phyloP scores from a whole-genome alignment of 352 stramenopile genomes.

The Phytophthora litchii region DNA sequence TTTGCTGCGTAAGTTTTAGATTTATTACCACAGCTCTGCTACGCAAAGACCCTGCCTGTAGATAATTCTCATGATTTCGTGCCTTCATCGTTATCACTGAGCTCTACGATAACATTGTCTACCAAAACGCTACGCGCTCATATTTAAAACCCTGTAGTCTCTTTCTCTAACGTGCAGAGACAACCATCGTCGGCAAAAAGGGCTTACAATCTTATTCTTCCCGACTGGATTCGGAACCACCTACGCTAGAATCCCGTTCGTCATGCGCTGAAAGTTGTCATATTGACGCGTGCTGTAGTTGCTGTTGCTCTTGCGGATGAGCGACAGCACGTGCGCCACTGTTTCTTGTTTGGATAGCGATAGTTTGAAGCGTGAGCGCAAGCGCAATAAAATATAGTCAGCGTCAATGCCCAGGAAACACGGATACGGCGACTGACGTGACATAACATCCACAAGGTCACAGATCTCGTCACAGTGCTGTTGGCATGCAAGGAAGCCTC shows the following conservation, averaged over 20 bases:
- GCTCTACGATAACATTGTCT: slow-evolving; percentile 2
- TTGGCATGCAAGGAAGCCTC: slow-evolving; percentile 97
- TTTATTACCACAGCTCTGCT: slow-evolving; percentile 7
- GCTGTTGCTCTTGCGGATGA: slow-evolving; percentile 93
- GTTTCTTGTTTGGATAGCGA: slow-evolving; percentile 88
- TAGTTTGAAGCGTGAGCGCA: slow-evolving; percentile 90
- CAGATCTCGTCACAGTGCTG: slow-evolving; percentile 95
- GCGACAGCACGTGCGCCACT: slow-evolving; percentile 89
- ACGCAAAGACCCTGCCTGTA: too few species aligned
- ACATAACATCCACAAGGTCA: slow-evolving; percentile 97
- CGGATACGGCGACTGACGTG: slow-evolving; percentile 94
- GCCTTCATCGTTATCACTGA: slow-evolving; percentile 6
- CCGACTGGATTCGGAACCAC: slow-evolving; percentile 10
- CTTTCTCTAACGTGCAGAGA: slow-evolving; percentile 8
- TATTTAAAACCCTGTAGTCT: not conserved
- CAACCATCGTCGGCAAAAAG: slow-evolving; percentile 11
- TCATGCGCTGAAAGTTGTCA: slow-evolving; percentile 95
- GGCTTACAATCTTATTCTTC: slow-evolving; percentile 9
- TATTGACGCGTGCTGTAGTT: slow-evolving; percentile 94
- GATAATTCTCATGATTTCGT: slow-evolving; percentile 20
- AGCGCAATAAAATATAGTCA: slow-evolving; percentile 84
- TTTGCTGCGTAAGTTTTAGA: slow-evolving; percentile 37
- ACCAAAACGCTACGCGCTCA: slow-evolving; percentile 22
- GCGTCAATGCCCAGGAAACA: slow-evolving; percentile 93
- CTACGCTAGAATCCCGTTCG: slow-evolving; percentile 92